A percentile compares a stretch with the other conserved stretches of the same genome.
Evolutionary conservation across 2,329 filamentous ascomycete species (phyloP).

Genomic region (Orbilia blumenaviensis): DNA sequence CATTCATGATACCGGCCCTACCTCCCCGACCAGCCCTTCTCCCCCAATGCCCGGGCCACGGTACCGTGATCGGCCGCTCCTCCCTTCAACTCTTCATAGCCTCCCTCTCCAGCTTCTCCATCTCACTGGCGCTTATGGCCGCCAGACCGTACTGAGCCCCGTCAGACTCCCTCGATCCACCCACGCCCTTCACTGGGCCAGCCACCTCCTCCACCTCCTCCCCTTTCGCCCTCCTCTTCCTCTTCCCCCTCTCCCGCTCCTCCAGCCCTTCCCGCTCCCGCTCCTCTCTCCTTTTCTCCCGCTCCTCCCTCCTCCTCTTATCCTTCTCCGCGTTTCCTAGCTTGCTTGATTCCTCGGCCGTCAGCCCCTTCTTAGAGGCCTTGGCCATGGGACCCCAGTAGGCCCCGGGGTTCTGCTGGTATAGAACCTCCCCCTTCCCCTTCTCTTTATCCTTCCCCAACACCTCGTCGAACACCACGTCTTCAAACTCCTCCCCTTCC

Average conservation of each 20-base stretch:
- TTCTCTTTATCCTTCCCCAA: constrained; percentile 75
- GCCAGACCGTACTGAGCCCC: constrained; percentile 45
- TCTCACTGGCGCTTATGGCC: constrained; percentile 43
- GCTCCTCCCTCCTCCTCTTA: constrained; percentile 36
- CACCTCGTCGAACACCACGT: constrained; percentile 79
- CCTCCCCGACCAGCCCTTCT: background rate
- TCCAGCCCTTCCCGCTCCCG: background rate
- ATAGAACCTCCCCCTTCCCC: constrained; percentile 76
- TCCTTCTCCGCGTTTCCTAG: constrained; percentile 49
- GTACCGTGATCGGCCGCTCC: too few species aligned
- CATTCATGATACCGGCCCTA: background rate
- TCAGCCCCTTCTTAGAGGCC: constrained; percentile 40
- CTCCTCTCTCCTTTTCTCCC: constrained; percentile 9
- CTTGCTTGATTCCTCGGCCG: constrained; percentile 41
- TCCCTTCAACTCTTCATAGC: constrained; percentile 3
- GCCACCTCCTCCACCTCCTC: background rate
- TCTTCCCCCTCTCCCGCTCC: background rate
- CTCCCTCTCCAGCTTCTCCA: constrained; percentile 37
- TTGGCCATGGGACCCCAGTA: constrained; percentile 89
- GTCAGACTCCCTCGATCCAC: constrained; percentile 30
- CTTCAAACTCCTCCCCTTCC: constrained; percentile 62
- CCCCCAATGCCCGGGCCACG: too few species aligned
- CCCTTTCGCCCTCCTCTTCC: background rate
- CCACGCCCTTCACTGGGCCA: background rate
- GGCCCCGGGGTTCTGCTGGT: constrained; percentile 86